Base-by-base conservation (phyloP, 345 rosid species). In the Eucalyptus erythrocorys region DNA sequence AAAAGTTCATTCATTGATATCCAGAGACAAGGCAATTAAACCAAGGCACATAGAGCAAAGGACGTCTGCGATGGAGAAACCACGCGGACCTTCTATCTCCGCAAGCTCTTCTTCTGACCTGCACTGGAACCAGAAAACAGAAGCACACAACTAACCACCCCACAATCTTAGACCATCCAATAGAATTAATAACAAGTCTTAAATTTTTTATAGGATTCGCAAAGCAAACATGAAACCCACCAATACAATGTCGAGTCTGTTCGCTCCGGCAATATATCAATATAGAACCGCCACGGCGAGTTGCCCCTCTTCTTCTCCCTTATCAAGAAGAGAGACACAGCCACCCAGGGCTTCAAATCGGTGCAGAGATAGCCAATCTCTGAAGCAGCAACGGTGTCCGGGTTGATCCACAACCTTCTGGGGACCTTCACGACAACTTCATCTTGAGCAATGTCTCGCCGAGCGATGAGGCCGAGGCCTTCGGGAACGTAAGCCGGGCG, bases 21-120 rank as follows among this genome's bases (percentile, higher is more conserved):
- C 47, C 45, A 26, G 30, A 48, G 59, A 87, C 51, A 16, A 48
- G 71, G 27, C 82, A 76, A 37, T 37, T 37, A 76, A 76, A 76
- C 47, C 26, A 19, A 76, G 82, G 82, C 47, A 37, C 15, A 37
- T 76, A 37, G 82, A 37, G 24, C 47, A 21, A 37, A 22, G 27
- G 5, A 76, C 13, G 27, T 37, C 47, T 19, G 82, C 45, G 27
- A 37, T 37, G 24, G 45, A 76, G 47, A 76, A 40, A 76, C 47
- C 82, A 71, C 45, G 48, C 81, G 55, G 61, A 88, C 91, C 91
- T 90, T 90, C 79, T 13, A 90, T 53, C 89, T 90, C 91, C 30
- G 89, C 47, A 79, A 90, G 89, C 89, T 90, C 91, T 87, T 90
- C 88, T 86, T 90, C 89, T 48, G 89, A 90, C 91, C 91, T 90